A percentile compares a stretch with the other conserved stretches of the same genome.
phyloP scores from a whole-genome alignment of 306 rosid species.

The Luffa acutangula region DNA sequence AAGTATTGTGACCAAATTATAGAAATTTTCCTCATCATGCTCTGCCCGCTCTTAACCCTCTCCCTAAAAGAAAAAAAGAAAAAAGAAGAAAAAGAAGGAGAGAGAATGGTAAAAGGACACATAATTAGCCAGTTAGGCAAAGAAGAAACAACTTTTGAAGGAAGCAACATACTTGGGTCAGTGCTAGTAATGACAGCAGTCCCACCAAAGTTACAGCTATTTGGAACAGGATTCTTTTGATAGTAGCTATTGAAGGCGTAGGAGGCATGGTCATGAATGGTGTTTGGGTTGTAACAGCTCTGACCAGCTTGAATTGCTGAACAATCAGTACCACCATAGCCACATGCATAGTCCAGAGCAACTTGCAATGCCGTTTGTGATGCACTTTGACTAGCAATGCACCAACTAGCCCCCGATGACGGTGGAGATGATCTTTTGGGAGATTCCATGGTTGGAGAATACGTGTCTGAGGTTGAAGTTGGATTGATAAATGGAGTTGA shows the following conservation, averaged over 20 bases:
- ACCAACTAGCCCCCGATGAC: slow-evolving; percentile 9
- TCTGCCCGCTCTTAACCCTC: not conserved
- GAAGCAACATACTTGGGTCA: slow-evolving; percentile 13
- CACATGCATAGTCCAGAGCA: slow-evolving; percentile 11
- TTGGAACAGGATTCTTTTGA: slow-evolving; percentile 18
- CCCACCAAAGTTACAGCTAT: slow-evolving; percentile 19
- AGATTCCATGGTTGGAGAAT: slow-evolving; percentile 14
- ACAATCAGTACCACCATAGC: slow-evolving; percentile 9
- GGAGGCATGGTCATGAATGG: slow-evolving; percentile 14
- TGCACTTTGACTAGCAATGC: slow-evolving; percentile 17
- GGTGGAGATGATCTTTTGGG: slow-evolving; percentile 17
- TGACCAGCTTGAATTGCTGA: slow-evolving; percentile 10
- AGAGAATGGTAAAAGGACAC: not conserved
- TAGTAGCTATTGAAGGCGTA: slow-evolving; percentile 13
- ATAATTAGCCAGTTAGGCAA: slow-evolving; percentile 16
- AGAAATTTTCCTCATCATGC: not conserved
- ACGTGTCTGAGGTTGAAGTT: slow-evolving; percentile 7
- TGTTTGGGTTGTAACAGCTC: slow-evolving; percentile 13
- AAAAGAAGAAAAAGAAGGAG: not conserved
- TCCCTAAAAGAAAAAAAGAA: not conserved
- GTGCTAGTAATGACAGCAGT: slow-evolving; percentile 19
- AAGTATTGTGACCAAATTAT: not conserved
- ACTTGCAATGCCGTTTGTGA: slow-evolving; percentile 5
- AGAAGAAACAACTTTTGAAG: slow-evolving; percentile 9
- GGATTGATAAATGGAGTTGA: slow-evolving; percentile 15